A percentile compares a stretch with the other conserved stretches of the same genome.
Conservation (phyloP, 2,329 filamentous ascomycete species). For the Pseudophaeomoniella oleicola region DNA sequence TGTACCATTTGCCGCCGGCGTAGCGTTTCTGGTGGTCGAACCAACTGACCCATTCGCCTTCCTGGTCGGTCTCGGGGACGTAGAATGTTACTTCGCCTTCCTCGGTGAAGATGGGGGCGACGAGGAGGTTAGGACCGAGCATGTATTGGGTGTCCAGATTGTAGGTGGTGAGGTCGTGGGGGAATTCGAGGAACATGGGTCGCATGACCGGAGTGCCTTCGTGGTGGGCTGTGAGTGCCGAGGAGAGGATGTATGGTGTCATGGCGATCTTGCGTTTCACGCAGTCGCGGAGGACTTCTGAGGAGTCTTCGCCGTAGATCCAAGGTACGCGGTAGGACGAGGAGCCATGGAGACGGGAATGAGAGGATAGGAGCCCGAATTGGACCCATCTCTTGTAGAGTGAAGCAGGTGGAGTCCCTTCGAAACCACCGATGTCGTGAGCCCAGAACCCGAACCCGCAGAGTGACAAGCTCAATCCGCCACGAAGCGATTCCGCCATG, state of each 20-base stretch:
- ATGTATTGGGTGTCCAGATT: constrained; percentile 58
- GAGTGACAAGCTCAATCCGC: constrained; percentile 48
- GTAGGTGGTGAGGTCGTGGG: constrained; percentile 54
- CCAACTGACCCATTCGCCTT: constrained; percentile 32
- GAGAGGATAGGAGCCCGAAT: constrained; percentile 57
- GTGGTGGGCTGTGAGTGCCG: constrained; percentile 34
- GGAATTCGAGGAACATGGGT: constrained; percentile 56
- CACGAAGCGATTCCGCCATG: constrained; percentile 56
- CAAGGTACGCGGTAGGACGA: constrained; percentile 61
- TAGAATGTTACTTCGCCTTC: constrained; percentile 53
- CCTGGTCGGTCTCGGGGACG: constrained; percentile 32
- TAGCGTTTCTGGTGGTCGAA: constrained; percentile 28
- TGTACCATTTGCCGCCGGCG: constrained; percentile 38
- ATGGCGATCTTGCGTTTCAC: constrained; percentile 39
- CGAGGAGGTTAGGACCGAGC: constrained; percentile 50
- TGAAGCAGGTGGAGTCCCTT: constrained; percentile 50
- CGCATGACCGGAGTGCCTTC: constrained; percentile 49
- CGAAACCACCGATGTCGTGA: constrained; percentile 58
- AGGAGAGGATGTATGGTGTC: constrained; percentile 43
- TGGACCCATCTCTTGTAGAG: constrained; percentile 68
- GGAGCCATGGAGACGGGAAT: constrained; percentile 56
- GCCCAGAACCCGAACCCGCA: constrained; percentile 56
- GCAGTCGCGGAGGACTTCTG: constrained; percentile 39
- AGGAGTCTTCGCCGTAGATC: constrained; percentile 52
- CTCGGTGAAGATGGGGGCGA: constrained; percentile 50